Evolutionary conservation across 306 rosid genomes (phyloP).

Genomic region (Arachis hypogaea): DNA sequence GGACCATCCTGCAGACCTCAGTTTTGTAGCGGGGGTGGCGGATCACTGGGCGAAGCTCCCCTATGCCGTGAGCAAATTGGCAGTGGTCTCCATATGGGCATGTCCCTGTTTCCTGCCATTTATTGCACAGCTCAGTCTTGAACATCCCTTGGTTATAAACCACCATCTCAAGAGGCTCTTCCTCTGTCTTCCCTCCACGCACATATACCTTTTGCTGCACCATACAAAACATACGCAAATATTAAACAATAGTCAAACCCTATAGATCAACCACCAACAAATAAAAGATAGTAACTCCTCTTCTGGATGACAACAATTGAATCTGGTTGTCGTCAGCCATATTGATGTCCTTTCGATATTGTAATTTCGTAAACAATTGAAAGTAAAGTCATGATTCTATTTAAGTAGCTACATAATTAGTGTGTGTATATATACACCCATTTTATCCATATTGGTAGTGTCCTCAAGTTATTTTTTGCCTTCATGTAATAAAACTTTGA

Average conservation of each 20-base stretch:
- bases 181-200: conserved; percentile 60
- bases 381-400: background rate
- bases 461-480: background rate
- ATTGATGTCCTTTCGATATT: background rate
- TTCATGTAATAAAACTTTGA: background rate
- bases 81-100: conserved; percentile 86
- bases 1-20: conserved; percentile 88
- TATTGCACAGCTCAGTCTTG: conserved; percentile 95
- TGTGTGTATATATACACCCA: background rate
- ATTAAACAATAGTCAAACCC: conserved; percentile 25
- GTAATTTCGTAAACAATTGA: background rate
- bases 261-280: conserved; percentile 6
- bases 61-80: conserved; percentile 87
- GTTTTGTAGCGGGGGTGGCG: conserved; percentile 99
- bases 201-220: conserved; percentile 60
- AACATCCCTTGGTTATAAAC: conserved; percentile 90
- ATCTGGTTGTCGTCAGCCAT: background rate
- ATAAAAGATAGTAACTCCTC: background rate
- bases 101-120: conserved; percentile 85
- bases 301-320: conserved; percentile 15
- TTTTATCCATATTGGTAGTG: conserved; percentile 11
- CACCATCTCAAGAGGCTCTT: conserved; percentile 59
- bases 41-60: conserved; percentile 87
- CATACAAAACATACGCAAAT: conserved; percentile 33
- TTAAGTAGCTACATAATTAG: background rate